Conservation (phyloP, 2,329 filamentous ascomycete genomes). For the Raffaelea deltoideospora region DNA sequence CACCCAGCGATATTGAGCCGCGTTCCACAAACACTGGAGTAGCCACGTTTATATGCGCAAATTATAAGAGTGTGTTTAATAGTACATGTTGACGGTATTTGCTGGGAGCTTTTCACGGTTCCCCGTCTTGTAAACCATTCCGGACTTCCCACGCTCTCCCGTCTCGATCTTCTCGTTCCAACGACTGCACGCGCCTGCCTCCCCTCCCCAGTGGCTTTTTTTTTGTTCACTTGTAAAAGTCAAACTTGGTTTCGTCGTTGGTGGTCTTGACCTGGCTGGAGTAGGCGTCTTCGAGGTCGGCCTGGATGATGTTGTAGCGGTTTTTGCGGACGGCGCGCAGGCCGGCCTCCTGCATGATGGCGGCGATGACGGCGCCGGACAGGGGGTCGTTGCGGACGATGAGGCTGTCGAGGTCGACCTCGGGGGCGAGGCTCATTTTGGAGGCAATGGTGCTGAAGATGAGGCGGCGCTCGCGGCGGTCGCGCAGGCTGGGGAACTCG, state of each 20-base stretch:
- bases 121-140: no score
- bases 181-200: no score
- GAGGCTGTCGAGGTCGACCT: conserved; percentile 89
- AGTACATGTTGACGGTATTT: background rate
- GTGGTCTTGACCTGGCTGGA: conserved; percentile 85
- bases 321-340: conserved; percentile 92
- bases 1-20: no score
- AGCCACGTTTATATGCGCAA: no score
- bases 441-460: conserved; percentile 95
- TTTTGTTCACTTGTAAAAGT: conserved; percentile 65
- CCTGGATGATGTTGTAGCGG: conserved; percentile 97
- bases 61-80: no score
- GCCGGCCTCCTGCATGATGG: conserved; percentile 98
- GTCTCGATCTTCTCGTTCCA: no score
- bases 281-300: conserved; percentile 92
- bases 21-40: no score
- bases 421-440: conserved; percentile 94
- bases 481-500: conserved; percentile 89
- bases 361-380: conserved; percentile 88
- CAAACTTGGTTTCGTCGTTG: conserved; percentile 57
- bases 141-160: no score
- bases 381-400: conserved; percentile 95
- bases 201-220: background rate
- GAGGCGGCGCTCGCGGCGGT: conserved; percentile 83
- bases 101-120: background rate